A percentile compares a stretch with the other conserved stretches of the same genome.
Evolutionary conservation across 139 green algal genomes (phyloP).

Genomic region (Coelastrella sp.): DNA sequence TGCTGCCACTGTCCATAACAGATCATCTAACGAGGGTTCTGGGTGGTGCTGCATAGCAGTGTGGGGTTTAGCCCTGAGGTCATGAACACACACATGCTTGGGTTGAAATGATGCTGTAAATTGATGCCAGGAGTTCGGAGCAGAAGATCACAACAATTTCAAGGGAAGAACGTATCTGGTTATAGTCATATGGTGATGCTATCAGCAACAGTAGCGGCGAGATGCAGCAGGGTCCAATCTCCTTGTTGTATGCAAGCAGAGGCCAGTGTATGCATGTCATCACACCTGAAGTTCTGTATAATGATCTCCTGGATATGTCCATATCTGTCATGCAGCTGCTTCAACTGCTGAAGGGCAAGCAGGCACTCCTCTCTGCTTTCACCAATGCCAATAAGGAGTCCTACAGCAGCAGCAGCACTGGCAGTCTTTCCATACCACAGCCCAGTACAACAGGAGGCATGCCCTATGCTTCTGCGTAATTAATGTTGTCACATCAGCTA

Average conservation of each 20-base stretch:
- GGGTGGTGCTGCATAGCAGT: constrained; percentile 75
- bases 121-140: too few species aligned
- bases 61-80: constrained; percentile 72
- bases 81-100: background rate
- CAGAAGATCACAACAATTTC: too few species aligned
- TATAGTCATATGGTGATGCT: too few species aligned
- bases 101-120: background rate
- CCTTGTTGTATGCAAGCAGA: too few species aligned
- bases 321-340: constrained; percentile 59
- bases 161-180: too few species aligned
- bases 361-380: constrained; percentile 80
- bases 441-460: too few species aligned
- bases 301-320: constrained; percentile 92
- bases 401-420: constrained; percentile 34
- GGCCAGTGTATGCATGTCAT: too few species aligned
- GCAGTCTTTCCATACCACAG: too few species aligned
- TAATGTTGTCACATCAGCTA: too few species aligned
- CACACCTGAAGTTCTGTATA: constrained; percentile 87
- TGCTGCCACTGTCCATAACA: constrained; percentile 82
- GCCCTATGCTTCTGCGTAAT: too few species aligned
- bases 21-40: constrained; percentile 74
- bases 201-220: too few species aligned
- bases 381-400: constrained; percentile 89
- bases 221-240: too few species aligned
- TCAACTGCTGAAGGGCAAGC: constrained; percentile 69